Evolutionary conservation across 371 early-diverging fungal species (phyloP).

Genomic region (Lichtheimia corymbifera): DNA sequence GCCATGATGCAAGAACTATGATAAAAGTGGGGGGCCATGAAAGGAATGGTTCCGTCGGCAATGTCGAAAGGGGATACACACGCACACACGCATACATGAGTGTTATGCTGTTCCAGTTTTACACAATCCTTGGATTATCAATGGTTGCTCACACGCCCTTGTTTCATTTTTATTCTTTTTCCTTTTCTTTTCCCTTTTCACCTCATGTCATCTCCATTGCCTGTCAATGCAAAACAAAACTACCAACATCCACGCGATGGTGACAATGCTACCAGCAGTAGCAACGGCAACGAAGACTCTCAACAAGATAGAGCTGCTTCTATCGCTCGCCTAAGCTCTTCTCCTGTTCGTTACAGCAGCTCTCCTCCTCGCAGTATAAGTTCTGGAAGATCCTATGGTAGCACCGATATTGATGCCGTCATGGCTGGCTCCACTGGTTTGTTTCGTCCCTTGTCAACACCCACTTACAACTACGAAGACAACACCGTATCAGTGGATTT

Average conservation of each 20-base stretch:
- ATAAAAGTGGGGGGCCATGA: no score
- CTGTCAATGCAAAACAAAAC: constrained; percentile 49
- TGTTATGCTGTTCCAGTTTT: no score
- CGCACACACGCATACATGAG: no score
- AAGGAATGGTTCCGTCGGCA: no score
- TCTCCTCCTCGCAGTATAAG: constrained; percentile 26
- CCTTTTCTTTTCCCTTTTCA: background rate
- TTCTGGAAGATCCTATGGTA: constrained; percentile 35
- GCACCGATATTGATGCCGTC: constrained; percentile 35
- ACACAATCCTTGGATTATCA: no score
- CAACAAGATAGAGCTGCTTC: constrained; percentile 25
- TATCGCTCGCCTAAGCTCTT: constrained; percentile 38
- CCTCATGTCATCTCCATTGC: constrained; percentile 48
- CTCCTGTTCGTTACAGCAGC: constrained; percentile 32
- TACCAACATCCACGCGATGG: constrained; percentile 23
- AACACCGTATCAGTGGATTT: constrained; percentile 51
- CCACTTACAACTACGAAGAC: constrained; percentile 39
- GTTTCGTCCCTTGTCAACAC: constrained; percentile 37
- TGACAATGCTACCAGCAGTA: background rate
- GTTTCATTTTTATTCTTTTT: background rate
- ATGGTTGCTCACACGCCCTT: background rate
- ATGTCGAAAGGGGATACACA: no score
- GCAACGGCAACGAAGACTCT: background rate
- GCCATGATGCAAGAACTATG: no score
- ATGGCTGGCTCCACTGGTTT: constrained; percentile 28